These are phyloP conservation scores for Trichoderma endophyticum DNA, from an alignment of 2,329 filamentous ascomycete genomes.

Conservation along the genomic window DNA sequence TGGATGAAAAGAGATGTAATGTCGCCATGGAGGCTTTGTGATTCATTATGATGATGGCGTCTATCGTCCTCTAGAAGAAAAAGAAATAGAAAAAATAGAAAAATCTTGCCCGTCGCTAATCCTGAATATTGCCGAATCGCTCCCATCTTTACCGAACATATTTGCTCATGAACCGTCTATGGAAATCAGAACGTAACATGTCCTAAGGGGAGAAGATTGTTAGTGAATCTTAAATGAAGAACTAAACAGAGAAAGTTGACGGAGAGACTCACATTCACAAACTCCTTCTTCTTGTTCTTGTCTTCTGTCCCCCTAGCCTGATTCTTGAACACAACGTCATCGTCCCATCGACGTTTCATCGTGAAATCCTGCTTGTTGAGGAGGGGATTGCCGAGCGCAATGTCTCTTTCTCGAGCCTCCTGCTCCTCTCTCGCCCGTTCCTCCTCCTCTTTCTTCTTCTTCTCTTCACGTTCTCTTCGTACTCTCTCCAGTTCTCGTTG, in stretches of 20 bases:
- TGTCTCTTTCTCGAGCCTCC: constrained; percentile 80
- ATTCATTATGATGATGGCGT: constrained; percentile 20
- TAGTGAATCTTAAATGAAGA: neutral
- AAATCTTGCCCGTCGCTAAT: constrained; percentile 7
- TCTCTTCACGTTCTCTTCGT: constrained; percentile 63
- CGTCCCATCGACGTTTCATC: constrained; percentile 92
- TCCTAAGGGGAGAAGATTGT: constrained; percentile 51
- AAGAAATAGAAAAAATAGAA: neutral
- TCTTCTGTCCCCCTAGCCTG: constrained; percentile 94
- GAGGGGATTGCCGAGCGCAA: constrained; percentile 87
- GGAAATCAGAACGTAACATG: constrained; percentile 89
- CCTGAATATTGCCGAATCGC: neutral
- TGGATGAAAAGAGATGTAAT: neutral
- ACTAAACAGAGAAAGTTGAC: neutral
- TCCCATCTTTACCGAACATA: constrained; percentile 50
- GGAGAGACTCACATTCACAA: constrained; percentile 76
- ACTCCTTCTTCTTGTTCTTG: constrained; percentile 83
- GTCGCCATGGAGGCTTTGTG: neutral
- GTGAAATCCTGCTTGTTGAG: constrained; percentile 87
- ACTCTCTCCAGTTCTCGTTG: constrained; percentile 94
- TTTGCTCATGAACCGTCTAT: constrained; percentile 90
- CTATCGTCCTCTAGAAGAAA: constrained; percentile 20
- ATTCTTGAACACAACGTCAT: constrained; percentile 99
- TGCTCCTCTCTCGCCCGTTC: constrained; percentile 78
- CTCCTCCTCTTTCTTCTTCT: constrained; percentile 57